These are phyloP conservation scores for Botrytis fragariae DNA, from an alignment of 2,329 filamentous ascomycete genomes.

Conservation along the genomic window DNA sequence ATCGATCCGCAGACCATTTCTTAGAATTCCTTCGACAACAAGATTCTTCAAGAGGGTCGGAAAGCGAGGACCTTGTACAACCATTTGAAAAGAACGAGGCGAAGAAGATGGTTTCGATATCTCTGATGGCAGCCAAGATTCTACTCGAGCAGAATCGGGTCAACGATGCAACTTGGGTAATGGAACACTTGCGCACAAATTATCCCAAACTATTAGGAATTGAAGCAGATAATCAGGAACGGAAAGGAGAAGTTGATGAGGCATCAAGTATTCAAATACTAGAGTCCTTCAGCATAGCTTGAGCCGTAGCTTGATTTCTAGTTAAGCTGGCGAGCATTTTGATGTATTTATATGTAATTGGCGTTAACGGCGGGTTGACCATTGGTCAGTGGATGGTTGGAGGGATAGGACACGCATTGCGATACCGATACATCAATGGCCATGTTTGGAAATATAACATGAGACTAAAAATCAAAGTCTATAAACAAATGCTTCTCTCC, in stretches of 20 bases:
- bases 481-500: background rate
- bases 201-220: conserved; percentile 30
- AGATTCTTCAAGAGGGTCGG: background rate
- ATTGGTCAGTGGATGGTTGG: background rate
- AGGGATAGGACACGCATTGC: background rate
- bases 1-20: conserved; percentile 26
- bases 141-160: conserved; percentile 29
- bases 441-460: background rate
- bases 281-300: conserved; percentile 27
- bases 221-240: conserved; percentile 22
- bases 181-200: conserved; percentile 31
- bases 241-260: conserved; percentile 26
- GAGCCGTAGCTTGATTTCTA: background rate
- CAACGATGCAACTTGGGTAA: conserved; percentile 32
- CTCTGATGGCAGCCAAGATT: conserved; percentile 32
- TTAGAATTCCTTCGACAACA: conserved; percentile 5
- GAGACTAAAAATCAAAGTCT: background rate
- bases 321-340: too few relatives aligned
- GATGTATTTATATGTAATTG: background rate
- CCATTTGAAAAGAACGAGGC: background rate
- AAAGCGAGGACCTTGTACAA: background rate
- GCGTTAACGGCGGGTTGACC: background rate
- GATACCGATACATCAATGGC: background rate
- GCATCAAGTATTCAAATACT: conserved; percentile 33
- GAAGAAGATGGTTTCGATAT: conserved; percentile 21